Evolutionary conservation across 495 filamentous ascomycete genomes (phyloP), one percentile per base, ranked within the genome.

Genomic region (Trichoderma reesei): DNA sequence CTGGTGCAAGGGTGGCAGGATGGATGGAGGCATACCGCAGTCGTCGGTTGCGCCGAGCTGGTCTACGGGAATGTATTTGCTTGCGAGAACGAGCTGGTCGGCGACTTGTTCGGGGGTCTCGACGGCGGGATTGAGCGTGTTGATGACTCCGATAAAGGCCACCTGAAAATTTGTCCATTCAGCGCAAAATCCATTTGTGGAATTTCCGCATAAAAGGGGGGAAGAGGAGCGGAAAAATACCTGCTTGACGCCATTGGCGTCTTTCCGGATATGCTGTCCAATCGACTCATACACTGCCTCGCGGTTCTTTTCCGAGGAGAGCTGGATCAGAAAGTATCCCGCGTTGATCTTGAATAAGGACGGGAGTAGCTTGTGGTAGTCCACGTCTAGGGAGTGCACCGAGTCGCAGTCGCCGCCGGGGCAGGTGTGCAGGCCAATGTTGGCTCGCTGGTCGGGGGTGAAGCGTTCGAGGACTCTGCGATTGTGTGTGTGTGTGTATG

Each of bases 381-480:
- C 51, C 8, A 56, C 51, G 10, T 56, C 51, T 3, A 34, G 5
- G 9, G 51, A 56, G 26, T 56, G 51, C 31, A 56, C 51, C 4
- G 51, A 33, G 7, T 56, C 51, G 10, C 51, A 56, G 26, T 56
- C 51, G 20, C 51, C 51, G 8, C 51, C 51, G 26, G 51, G 51
- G 34, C 51, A 56, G 1, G 51, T 56, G 51, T 56, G 51, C 20
- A 56, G 51, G 20, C 51, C 51, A 56, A 56, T 56, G 31, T 56
- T 56, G 8, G n/a, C 16, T 34, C 51, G 51, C 26, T 56, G 20
- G 31, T 56, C 51, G 20, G 51, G 26, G 5, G 3, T 56, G 26
- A 56, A 56, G 20, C 51, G 51, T 1, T 34, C 51, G 34, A 56
- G 51, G 26, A 56, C 51, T 31, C 51, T n/a, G n/a, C n/a, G n/a